Base-by-base conservation (phyloP, 306 rosid genomes). In the Calophaca sinica region DNA sequence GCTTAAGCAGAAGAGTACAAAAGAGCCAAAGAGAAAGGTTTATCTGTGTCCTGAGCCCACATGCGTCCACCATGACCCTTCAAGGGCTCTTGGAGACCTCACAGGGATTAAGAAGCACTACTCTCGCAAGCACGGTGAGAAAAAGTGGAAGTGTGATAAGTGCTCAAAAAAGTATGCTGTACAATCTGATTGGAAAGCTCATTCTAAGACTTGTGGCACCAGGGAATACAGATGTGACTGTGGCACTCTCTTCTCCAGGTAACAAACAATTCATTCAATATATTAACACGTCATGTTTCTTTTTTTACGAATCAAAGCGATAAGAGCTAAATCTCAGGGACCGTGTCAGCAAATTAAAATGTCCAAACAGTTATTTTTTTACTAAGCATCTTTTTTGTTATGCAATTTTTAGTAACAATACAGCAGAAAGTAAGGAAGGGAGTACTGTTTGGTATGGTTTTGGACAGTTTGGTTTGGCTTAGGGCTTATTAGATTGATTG, bases 241-340 rank as follows among this genome's bases (percentile, higher is more conserved):
- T 66, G 97, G 97, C 33, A 91, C 97, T 69, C 96, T 91, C 76
- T 91, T 91, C 96, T 92, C 97, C 52, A 89, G 97, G 96, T 91
- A 90, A 54, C n/a, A 38, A 39, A 44, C 9, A 64, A 5, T 3
- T 33, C 39, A 39, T 41, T 41, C 45, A 41, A 41, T 41, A 6
- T 9, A 45, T 45, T 10, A 10, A 9, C 51, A 45, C 10, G 13
- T 45, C 48, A 42, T 45, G 51, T 45, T 45, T 20, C 26, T 20
- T 20, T 20, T 20, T 20, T 20, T 20, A 20, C 1, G 26, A 20
- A 20, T 20, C 26, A 20, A 20, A 20, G 26, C 26, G 26, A 20
- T 20, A 20, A 20, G 26, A 1, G 26, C 1, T 20, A 20, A 20
- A 20, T 20, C 26, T 20, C 26, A 20, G 26, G 26, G 26, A 20